Evolutionary conservation across 192 early-diverging fungal genomes (phyloP).

Genomic region (Coemansia furcata): DNA sequence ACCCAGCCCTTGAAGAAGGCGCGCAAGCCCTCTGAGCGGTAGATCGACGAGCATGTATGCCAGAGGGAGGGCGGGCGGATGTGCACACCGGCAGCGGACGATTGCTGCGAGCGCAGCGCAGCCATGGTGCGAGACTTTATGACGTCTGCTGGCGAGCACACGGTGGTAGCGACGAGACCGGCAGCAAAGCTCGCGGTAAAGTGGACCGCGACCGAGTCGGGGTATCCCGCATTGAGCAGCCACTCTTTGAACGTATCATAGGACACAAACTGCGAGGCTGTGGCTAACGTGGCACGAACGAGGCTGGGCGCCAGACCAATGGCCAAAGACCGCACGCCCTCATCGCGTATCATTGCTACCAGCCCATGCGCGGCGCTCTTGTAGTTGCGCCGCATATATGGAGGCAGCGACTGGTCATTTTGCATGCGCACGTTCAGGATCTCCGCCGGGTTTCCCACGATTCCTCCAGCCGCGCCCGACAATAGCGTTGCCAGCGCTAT

Average conservation of each 20-base stretch:
- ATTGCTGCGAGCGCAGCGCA: constrained; percentile 20
- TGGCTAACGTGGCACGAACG: constrained; percentile 83
- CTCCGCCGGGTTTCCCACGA: constrained; percentile 74
- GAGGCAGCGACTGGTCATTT: constrained; percentile 69
- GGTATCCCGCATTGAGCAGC: constrained; percentile 55
- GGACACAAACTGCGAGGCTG: constrained; percentile 67
- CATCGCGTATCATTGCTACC: constrained; percentile 65
- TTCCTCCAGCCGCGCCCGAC: constrained; percentile 58
- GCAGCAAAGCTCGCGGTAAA: constrained; percentile 70
- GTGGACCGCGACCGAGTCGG: constrained; percentile 68
- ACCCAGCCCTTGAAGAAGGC: constrained; percentile 82
- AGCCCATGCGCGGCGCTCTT: constrained; percentile 67
- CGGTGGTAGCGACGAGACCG: constrained; percentile 73
- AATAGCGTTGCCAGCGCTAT: constrained; percentile 24
- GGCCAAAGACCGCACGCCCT: constrained; percentile 73
- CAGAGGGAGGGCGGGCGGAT: constrained; percentile 37
- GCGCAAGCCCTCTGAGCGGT: constrained; percentile 62
- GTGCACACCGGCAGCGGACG: constrained; percentile 14
- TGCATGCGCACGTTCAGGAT: constrained; percentile 84
- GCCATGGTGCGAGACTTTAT: constrained; percentile 84
- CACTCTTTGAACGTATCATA: constrained; percentile 75
- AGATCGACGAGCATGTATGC: constrained; percentile 24
- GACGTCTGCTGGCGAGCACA: constrained; percentile 76
- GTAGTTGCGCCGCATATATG: constrained; percentile 64
- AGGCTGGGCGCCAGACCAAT: constrained; percentile 89